Evolutionary conservation across 345 rosid genomes (phyloP), one percentile per base, ranked within the genome.

Genomic region (Adansonia digitata): DNA sequence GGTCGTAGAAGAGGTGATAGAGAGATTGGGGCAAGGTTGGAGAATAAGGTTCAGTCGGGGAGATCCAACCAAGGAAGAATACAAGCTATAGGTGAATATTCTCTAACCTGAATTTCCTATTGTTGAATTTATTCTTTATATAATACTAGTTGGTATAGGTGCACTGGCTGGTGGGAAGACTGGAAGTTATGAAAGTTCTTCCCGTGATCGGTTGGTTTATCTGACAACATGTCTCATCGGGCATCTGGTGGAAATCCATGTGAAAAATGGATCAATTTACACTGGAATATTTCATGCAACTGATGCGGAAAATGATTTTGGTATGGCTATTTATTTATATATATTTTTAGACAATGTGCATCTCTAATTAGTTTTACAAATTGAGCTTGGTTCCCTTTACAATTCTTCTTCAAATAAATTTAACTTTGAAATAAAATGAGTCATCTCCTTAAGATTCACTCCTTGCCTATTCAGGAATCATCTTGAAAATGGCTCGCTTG

Each of bases 401-500:
- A 37, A 29, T 62, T 29, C 5, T 53, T 69, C 42, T 79, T 7
- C 51, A n/a, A 22, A 63, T 63, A 59, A 31, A 39, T 46, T 14
- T 65, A 9, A 64, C 61, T 77, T 17, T 26, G 53, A 24, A 52
- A 22, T 75, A 40, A 37, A 22, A 29, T 67, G 40, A 51, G 27
- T 82, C 60, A 29, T 60, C 69, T 83, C 65, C 39, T 68, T 15
- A 69, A 56, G 57, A 55, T 52, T 52, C 62, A 29, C 74, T 75
- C 26, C 67, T 71, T 68, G 71, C 75, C 59, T 64, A 68, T 83
- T 62, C 90, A 96, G 99, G 92, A 59, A 87, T 93, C 69, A 72
- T 92, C 77, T 86, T 96, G 86, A 93, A 93, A 82, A 92, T 92
- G 97, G 97, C 97, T 79, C 88, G 86, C 74, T 62, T 91, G 97